A percentile compares a stretch with the other conserved stretches of the same genome.
Evolutionary conservation across 257 asterid genomes (phyloP).

Genomic region (Solanum neorickii): DNA sequence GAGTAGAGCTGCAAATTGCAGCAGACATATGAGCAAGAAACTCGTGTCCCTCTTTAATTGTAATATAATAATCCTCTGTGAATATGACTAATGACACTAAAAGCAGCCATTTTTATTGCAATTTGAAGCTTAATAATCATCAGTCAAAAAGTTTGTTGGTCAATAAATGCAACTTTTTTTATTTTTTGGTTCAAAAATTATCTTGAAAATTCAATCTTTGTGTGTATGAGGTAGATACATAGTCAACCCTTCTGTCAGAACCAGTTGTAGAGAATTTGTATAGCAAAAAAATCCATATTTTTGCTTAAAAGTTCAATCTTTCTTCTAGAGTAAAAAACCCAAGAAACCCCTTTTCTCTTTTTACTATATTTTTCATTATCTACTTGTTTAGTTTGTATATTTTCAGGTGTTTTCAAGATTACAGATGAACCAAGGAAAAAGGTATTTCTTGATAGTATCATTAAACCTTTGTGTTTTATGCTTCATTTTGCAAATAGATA

Average conservation of each 20-base stretch:
- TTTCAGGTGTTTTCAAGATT: constrained; percentile 2
- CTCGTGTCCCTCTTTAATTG: neutral
- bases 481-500: constrained; percentile 12
- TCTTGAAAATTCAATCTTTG: constrained; percentile 6
- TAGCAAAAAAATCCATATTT: constrained; percentile 3
- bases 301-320: neutral
- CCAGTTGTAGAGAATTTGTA: neutral
- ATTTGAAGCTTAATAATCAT: neutral
- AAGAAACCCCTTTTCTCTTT: neutral
- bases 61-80: neutral
- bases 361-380: neutral
- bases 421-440: constrained; percentile 15
- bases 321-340: neutral
- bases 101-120: neutral
- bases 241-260: neutral
- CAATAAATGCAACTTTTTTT: constrained; percentile 23
- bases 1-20: neutral
- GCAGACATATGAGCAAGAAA: neutral
- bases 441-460: neutral
- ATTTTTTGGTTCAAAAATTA: neutral
- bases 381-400: neutral
- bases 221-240: constrained; percentile 15
- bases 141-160: constrained; percentile 9
- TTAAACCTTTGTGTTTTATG: constrained; percentile 13
- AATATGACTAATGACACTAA: neutral